Percentiles rank a stretch among this genome's conserved stretches.
Evolutionary conservation across 306 rosid genomes (phyloP).

Genomic region (Castanea sativa): DNA sequence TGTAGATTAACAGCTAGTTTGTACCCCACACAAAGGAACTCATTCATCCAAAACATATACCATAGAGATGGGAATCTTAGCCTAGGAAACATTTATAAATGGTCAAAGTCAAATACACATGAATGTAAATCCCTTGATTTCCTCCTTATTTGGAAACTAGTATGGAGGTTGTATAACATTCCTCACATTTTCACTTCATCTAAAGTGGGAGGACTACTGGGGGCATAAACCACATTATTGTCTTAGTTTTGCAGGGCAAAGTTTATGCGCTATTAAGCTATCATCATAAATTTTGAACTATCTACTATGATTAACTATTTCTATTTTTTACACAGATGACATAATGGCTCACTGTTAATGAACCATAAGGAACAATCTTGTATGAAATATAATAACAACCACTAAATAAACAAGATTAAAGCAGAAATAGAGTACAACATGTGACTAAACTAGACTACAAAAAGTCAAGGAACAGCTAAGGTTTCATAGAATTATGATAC

Average conservation of each 20-base stretch:
- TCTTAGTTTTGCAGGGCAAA: not conserved
- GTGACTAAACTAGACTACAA: not conserved
- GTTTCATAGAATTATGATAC: conserved; percentile 8
- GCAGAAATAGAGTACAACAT: conserved; percentile 1
- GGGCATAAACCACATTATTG: not conserved
- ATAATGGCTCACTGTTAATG: not conserved
- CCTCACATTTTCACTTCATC: not conserved
- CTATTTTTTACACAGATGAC: not conserved
- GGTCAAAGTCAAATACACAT: not conserved
- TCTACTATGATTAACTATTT: not conserved
- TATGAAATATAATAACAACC: not conserved
- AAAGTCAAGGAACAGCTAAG: conserved; percentile 10
- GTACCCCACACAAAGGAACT: not conserved
- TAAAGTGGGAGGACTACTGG: not conserved
- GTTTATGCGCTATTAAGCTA: not conserved
- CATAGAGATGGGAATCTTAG: not conserved
- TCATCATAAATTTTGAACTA: not conserved
- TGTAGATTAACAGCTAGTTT: not conserved
- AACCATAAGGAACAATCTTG: not conserved
- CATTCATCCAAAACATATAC: not conserved
- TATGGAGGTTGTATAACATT: not conserved
- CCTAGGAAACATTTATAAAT: not conserved
- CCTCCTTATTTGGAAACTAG: not conserved
- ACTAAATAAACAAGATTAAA: not conserved
- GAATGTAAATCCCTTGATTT: not conserved